A percentile compares a stretch with the other conserved stretches of the same genome.
Evolutionary conservation across 2,329 filamentous ascomycete genomes (phyloP).

Genomic region (Aspergillus jensenii): DNA sequence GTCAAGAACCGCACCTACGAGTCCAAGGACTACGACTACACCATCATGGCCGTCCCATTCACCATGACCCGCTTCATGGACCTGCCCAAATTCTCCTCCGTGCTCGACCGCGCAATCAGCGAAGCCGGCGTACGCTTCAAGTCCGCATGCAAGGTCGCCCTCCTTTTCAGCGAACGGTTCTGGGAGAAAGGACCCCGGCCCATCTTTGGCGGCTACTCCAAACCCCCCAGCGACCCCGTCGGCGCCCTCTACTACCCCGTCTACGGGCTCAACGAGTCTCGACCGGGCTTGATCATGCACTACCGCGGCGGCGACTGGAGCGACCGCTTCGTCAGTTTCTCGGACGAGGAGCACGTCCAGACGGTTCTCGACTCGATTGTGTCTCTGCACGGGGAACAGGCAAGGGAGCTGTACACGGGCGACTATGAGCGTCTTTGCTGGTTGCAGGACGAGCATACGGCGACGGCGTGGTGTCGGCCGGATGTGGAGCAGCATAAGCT

Average conservation of each 20-base stretch:
- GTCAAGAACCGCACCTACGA: conserved; percentile 23
- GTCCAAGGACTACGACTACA: conserved; percentile 39
- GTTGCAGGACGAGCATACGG: conserved; percentile 30
- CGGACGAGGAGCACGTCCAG: conserved; percentile 28
- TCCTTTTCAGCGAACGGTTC: conserved; percentile 33
- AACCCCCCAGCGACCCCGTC: conserved; percentile 24
- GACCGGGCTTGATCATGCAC: conserved; percentile 33
- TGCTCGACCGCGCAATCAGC: conserved; percentile 23
- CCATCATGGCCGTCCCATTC: conserved; percentile 40
- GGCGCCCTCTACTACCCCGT: conserved; percentile 34
- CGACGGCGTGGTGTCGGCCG: conserved; percentile 31
- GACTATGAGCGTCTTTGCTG: conserved; percentile 36
- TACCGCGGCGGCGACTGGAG: conserved; percentile 34
- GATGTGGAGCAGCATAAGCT: conserved; percentile 33
- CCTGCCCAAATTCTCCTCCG: conserved; percentile 34
- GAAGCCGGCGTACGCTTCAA: conserved; percentile 28
- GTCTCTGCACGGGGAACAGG: conserved; percentile 27
- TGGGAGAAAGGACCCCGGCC: conserved; percentile 28
- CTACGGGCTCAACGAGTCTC: conserved; percentile 32
- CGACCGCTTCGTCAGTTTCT: conserved; percentile 27
- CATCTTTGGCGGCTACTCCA: conserved; percentile 32
- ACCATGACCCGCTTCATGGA: conserved; percentile 41
- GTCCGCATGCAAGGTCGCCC: conserved; percentile 34
- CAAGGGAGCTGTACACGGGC: conserved; percentile 30
- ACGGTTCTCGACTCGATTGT: conserved; percentile 30